A percentile compares a stretch with the other conserved stretches of the same genome.
Conservation (phyloP, 371 early-diverging fungal species). For the Mucor lusitanicus region DNA sequence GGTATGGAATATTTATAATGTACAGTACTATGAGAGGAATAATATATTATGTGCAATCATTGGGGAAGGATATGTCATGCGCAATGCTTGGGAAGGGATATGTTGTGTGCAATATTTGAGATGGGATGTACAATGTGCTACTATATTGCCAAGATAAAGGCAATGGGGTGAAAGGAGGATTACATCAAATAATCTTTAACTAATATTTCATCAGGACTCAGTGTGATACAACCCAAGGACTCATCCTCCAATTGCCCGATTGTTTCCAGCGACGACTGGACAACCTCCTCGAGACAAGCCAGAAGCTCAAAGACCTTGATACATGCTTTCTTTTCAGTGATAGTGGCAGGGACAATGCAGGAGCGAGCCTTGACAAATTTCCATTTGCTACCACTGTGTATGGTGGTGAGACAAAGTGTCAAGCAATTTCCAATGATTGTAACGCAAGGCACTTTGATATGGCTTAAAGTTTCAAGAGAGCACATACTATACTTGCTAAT, state of each 20-base stretch:
- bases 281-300: conserved; percentile 5
- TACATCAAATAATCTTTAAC: conserved; percentile 8
- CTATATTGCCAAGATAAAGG: too few species aligned
- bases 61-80: too few species aligned
- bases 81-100: too few species aligned
- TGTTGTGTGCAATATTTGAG: too few species aligned
- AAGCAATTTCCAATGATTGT: neutral
- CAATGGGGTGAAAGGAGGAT: too few species aligned
- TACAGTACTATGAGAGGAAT: too few species aligned
- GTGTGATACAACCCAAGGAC: conserved; percentile 4
- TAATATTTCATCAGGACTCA: neutral
- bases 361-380: conserved; percentile 9
- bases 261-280: neutral
- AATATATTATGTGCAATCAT: too few species aligned
- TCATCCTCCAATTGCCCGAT: conserved; percentile 7
- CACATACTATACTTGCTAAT: conserved; percentile 12
- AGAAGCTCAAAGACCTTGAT: conserved; percentile 9
- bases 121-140: too few species aligned
- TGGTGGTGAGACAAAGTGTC: neutral
- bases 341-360: conserved; percentile 10
- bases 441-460: conserved; percentile 6
- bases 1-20: too few species aligned
- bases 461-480: conserved; percentile 6
- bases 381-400: conserved; percentile 6
- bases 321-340: conserved; percentile 6